Evolutionary conservation across 192 early-diverging fungal genomes (phyloP).

Genomic region (Diversispora epigaea): DNA sequence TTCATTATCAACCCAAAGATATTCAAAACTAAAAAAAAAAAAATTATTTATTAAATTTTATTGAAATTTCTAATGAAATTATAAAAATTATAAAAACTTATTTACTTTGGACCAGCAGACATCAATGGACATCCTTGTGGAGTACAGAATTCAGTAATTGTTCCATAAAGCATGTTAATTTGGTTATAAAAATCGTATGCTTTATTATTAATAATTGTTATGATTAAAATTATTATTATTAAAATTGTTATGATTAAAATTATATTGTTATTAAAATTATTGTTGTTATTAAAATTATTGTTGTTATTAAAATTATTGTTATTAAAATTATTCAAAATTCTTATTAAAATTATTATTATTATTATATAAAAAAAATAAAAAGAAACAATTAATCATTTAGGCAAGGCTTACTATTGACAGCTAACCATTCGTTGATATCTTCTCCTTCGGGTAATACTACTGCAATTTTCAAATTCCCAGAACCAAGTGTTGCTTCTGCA

Average conservation of each 20-base stretch:
- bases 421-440: constrained; percentile 89
- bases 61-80: too few relatives aligned
- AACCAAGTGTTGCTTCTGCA: constrained; percentile 69
- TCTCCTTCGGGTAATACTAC: constrained; percentile 87
- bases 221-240: too few relatives aligned
- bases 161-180: constrained; percentile 90
- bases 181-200: constrained; percentile 96
- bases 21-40: constrained; percentile 63
- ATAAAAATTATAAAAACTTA: constrained; percentile 5
- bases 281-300: too few relatives aligned
- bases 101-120: constrained; percentile 77
- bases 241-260: too few relatives aligned
- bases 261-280: background rate
- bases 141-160: constrained; percentile 85
- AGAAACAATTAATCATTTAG: background rate
- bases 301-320: too few relatives aligned
- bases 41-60: too few relatives aligned
- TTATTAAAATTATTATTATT: too few relatives aligned
- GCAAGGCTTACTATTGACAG: constrained; percentile 67
- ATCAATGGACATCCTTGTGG: constrained; percentile 85
- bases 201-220: constrained; percentile 19
- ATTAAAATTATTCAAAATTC: too few relatives aligned
- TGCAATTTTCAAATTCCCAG: constrained; percentile 73
- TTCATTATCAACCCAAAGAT: constrained; percentile 83
- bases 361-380: background rate